Evolutionary conservation across 306 rosid genomes (phyloP).

Genomic region (Fragaria iinumae): DNA sequence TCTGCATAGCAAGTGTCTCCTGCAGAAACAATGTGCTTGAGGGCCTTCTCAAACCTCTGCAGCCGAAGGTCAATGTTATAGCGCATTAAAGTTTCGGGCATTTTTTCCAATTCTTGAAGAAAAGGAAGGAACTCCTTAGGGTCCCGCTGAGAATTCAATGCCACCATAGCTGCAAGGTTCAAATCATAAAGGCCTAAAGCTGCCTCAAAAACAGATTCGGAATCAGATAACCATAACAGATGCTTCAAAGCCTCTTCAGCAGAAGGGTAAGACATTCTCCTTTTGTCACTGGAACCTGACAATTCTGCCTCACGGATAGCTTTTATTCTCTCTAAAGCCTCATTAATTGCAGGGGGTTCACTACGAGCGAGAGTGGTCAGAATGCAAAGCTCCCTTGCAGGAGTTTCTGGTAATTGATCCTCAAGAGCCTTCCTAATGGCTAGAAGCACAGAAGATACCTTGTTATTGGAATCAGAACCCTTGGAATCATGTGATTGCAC

Average conservation of each 20-base stretch:
- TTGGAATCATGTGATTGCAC: constrained; percentile 35
- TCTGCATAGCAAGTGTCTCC: constrained; percentile 81
- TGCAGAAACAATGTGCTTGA: constrained; percentile 80
- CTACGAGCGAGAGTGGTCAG: constrained; percentile 92
- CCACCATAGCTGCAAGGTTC: constrained; percentile 92
- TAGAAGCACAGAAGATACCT: constrained; percentile 72
- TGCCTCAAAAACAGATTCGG: constrained; percentile 84
- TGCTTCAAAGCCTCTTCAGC: constrained; percentile 96
- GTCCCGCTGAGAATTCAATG: constrained; percentile 92
- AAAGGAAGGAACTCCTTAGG: constrained; percentile 96
- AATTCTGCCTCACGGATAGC: constrained; percentile 77
- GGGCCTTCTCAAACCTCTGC: constrained; percentile 82
- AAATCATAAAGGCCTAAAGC: constrained; percentile 97
- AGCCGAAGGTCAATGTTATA: constrained; percentile 88
- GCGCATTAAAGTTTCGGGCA: constrained; percentile 72
- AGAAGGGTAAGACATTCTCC: constrained; percentile 60
- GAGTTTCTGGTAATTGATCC: constrained; percentile 67
- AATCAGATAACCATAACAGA: constrained; percentile 89
- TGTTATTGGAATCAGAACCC: constrained; percentile 44
- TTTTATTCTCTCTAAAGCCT: constrained; percentile 87
- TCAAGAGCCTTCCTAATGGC: constrained; percentile 83
- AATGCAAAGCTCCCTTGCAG: constrained; percentile 90
- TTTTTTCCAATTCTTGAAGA: constrained; percentile 73
- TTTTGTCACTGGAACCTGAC: constrained; percentile 56
- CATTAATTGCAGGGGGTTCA: constrained; percentile 93